phyloP scores from a whole-genome alignment of 148 eudicot species.

The Arctostaphylos glauca region DNA sequence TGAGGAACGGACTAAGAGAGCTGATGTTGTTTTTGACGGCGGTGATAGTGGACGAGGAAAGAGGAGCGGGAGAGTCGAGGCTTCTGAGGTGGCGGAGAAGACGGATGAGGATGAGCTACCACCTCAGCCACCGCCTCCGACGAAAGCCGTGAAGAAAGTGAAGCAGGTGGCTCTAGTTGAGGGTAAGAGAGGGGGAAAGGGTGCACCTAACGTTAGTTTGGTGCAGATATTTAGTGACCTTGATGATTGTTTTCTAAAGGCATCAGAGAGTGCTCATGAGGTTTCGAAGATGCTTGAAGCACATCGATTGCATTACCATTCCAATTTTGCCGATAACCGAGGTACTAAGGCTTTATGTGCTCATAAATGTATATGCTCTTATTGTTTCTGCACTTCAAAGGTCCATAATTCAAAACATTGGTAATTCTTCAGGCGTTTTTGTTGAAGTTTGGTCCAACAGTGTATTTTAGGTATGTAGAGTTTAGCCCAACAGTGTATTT shows the following conservation, averaged over 20 bases:
- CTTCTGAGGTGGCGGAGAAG: constrained; percentile 28
- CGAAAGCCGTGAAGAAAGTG: constrained; percentile 42
- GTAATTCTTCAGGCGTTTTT: neutral
- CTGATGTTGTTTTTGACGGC: constrained; percentile 13
- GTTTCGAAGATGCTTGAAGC: constrained; percentile 96
- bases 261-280: constrained; percentile 81
- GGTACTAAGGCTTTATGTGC: constrained; percentile 27
- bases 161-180: constrained; percentile 32
- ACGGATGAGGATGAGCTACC: constrained; percentile 36
- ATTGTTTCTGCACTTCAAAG: neutral
- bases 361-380: constrained; percentile 3
- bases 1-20: constrained; percentile 40
- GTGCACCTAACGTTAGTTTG: constrained; percentile 35
- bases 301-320: constrained; percentile 87
- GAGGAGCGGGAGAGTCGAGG: constrained; percentile 26
- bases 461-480: neutral
- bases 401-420: neutral
- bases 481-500: neutral
- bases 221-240: constrained; percentile 58
- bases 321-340: constrained; percentile 84
- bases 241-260: constrained; percentile 81
- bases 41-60: constrained; percentile 24
- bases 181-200: constrained; percentile 50
- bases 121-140: constrained; percentile 30
- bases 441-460: neutral